phyloP scores from a whole-genome alignment of 2,329 filamentous ascomycete genomes.

The Gnomoniopsis sp. region DNA sequence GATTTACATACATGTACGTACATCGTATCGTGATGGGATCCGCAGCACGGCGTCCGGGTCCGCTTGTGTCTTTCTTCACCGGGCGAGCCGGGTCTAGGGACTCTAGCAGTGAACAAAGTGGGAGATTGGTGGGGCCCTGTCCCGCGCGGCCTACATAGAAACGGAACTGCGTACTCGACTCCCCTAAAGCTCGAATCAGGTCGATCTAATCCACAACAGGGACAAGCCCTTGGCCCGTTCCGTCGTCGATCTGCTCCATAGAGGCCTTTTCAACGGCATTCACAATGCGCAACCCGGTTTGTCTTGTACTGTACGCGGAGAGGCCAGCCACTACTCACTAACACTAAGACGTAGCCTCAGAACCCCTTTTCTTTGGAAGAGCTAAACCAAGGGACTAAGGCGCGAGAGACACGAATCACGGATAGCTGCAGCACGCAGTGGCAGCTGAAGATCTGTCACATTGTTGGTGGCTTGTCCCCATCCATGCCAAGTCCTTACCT shows the following conservation, averaged over 20 bases:
- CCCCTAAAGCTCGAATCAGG: not conserved
- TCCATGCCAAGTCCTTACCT: not conserved
- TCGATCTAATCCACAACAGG: not conserved
- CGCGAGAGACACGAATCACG: constrained; percentile 3
- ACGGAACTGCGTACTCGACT: too few relatives aligned
- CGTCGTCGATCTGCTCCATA: not conserved
- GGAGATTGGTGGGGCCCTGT: not conserved
- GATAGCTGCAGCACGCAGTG: constrained; percentile 3
- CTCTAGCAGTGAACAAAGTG: not conserved
- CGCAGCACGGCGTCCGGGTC: too few relatives aligned
- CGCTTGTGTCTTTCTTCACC: too few relatives aligned
- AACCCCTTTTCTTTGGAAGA: not conserved
- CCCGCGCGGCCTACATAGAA: not conserved
- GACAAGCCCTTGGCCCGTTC: not conserved
- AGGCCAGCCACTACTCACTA: constrained; percentile 1
- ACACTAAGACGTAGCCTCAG: not conserved
- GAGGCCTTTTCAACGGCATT: not conserved
- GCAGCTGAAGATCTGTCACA: constrained; percentile 7
- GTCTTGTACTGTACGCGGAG: not conserved
- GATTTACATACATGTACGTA: too few relatives aligned
- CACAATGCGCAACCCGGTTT: not conserved
- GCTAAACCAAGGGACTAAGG: constrained; percentile 6
- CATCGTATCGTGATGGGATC: too few relatives aligned
- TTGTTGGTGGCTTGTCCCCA: not conserved
- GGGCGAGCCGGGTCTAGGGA: not conserved